Conservation (phyloP, 2,329 filamentous ascomycete genomes). For the Arthrobotrys conoides region DNA sequence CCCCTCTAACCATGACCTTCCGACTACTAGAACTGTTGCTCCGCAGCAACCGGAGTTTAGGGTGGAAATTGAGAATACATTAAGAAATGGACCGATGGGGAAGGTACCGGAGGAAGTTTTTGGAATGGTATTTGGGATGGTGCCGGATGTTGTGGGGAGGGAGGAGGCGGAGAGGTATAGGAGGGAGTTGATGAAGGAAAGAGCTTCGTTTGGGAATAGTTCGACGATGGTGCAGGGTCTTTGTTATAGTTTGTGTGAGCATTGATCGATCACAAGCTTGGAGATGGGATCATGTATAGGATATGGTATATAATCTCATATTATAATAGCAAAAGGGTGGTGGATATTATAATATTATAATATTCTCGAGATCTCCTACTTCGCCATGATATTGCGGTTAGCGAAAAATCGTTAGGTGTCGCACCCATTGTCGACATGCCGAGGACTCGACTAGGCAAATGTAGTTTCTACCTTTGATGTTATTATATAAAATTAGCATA, state of each 20-base stretch:
- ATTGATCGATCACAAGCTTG: no score
- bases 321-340: no score
- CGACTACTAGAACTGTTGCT: slow-evolving; percentile 38
- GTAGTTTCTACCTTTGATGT: no score
- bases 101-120: slow-evolving; percentile 54
- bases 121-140: slow-evolving; percentile 56
- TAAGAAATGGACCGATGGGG: slow-evolving; percentile 15
- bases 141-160: slow-evolving; percentile 64
- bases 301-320: no score
- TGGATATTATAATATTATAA: no score
- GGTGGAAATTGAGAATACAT: not conserved
- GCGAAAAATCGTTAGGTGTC: no score
- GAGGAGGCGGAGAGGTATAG: slow-evolving; percentile 67
- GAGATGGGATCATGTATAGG: no score
- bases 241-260: slow-evolving; percentile 45
- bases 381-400: no score
- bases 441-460: no score
- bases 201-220: slow-evolving; percentile 62
- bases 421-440: no score
- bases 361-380: no score
- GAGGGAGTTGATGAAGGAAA: slow-evolving; percentile 67
- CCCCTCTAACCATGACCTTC: slow-evolving; percentile 63
- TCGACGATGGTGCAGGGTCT: slow-evolving; percentile 46
- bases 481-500: no score
- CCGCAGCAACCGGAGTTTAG: slow-evolving; percentile 46